Evolutionary conservation across 2,329 filamentous ascomycete genomes (phyloP), one percentile per base, ranked within the genome.

Genomic region (Xylariaceae sp.): DNA sequence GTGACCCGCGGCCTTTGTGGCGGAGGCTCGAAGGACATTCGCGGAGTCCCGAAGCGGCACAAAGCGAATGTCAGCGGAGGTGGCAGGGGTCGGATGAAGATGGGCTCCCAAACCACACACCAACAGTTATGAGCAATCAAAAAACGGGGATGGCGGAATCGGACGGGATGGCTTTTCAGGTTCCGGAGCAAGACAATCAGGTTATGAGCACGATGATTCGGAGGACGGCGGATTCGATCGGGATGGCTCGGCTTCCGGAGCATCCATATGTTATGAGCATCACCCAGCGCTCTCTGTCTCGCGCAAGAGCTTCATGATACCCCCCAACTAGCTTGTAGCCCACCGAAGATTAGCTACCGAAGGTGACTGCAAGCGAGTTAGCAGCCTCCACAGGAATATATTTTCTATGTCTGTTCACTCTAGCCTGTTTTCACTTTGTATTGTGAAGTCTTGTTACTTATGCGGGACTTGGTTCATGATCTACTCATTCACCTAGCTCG

Each of bases 41-140:
- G 57, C 53, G 48, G 52, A 54, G 53, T 61, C 55, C 57, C 52
- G 41, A 26, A 24, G 56, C 49, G 60, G 58, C 53, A 56, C 37
- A 60, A 59, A 46, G 48, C 57, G 58, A 33, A 61, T 45, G 46
- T 55, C 43, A 14, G 26, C 46, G 26, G 52, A 16, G 29, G 21
- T 43, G 9, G 34, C 29, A 28, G 62, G 62, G 3, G 31, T 64
- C 7, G 62, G 62, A 16, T 64, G 43, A 64, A 11, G 28, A 43
- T 14, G 17, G 9, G 29, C n/a, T 46, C 11, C 43, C 23, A 16
- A 29, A 37, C 39, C 12, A n/a, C 16, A 48, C 14, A 52, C 12
- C 39, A 17, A 28, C 29, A 39, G 41, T 58, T 61, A 61, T 55
- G 52, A 53, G 54, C 53, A 33, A 40, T 24, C 23, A 17, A 41